Evolutionary conservation across 2,329 filamentous ascomycete species (phyloP).

Genomic region (Epichloe gansuensis): DNA sequence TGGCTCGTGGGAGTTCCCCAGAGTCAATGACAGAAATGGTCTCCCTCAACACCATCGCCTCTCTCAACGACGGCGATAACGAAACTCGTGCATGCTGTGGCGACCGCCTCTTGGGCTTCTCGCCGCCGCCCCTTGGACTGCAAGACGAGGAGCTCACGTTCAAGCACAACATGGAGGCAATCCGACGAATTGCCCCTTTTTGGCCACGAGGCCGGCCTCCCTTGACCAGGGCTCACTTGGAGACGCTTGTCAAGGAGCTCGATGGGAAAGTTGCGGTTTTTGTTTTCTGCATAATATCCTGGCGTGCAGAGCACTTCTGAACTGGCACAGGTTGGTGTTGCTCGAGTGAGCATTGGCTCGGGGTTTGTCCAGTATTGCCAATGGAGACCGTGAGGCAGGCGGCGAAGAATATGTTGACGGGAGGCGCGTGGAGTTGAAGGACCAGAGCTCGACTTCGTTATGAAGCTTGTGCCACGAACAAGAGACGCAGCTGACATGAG

Average conservation of each 20-base stretch:
- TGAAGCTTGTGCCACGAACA: neutral
- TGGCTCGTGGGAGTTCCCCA: too few species aligned
- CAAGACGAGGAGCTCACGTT: conserved; percentile 36
- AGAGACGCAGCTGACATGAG: too few species aligned
- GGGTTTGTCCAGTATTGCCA: conserved; percentile 29
- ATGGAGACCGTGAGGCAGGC: conserved; percentile 24
- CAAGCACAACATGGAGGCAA: conserved; percentile 35
- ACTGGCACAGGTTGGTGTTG: conserved; percentile 36
- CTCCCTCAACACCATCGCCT: conserved; percentile 33
- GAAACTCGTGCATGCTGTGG: conserved; percentile 30
- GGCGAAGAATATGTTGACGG: conserved; percentile 18
- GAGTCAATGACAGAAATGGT: too few species aligned
- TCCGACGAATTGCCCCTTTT: conserved; percentile 32
- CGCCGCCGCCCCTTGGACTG: conserved; percentile 30
- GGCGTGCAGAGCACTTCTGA: conserved; percentile 30
- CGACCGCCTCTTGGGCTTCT: conserved; percentile 38
- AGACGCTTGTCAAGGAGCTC: conserved; percentile 32
- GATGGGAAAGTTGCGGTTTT: conserved; percentile 34
- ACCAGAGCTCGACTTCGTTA: neutral
- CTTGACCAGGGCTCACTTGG: conserved; percentile 34
- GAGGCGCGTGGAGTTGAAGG: conserved; percentile 7
- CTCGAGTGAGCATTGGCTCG: conserved; percentile 42
- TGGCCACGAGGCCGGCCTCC: conserved; percentile 26
- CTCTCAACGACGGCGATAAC: conserved; percentile 22
- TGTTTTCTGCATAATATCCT: conserved; percentile 21